Evolutionary conservation across 2,329 filamentous ascomycete species (phyloP).

Genomic region (Metarhizium rileyi): DNA sequence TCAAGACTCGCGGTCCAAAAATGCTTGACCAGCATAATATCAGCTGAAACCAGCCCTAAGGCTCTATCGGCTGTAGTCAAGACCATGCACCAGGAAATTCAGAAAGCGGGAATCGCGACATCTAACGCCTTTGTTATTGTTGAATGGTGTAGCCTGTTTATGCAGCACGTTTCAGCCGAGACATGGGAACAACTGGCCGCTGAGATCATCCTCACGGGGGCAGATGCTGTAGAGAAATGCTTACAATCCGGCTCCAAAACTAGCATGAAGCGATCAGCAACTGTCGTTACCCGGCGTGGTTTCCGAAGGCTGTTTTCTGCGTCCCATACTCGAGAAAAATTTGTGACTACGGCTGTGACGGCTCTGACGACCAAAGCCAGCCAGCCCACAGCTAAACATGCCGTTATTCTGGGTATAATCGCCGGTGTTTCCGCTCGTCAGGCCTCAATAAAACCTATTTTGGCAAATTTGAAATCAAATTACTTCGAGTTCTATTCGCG

Average conservation of each 20-base stretch:
- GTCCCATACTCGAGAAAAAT: constrained; percentile 44
- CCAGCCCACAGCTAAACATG: constrained; percentile 57
- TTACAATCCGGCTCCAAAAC: constrained; percentile 53
- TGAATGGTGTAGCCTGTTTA: constrained; percentile 77
- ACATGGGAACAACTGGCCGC: constrained; percentile 55
- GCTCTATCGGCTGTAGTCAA: constrained; percentile 55
- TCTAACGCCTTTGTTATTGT: constrained; percentile 79
- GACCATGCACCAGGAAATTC: constrained; percentile 60
- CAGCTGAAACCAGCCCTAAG: constrained; percentile 41
- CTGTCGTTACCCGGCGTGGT: constrained; percentile 69
- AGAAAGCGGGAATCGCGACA: constrained; percentile 67
- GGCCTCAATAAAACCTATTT: constrained; percentile 46
- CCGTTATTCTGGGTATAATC: constrained; percentile 72
- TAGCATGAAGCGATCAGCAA: constrained; percentile 61
- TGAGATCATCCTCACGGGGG: constrained; percentile 59
- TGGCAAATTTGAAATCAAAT: constrained; percentile 57
- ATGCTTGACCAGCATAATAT: constrained; percentile 63
- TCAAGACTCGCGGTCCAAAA: constrained; percentile 76
- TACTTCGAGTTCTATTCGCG: constrained; percentile 78
- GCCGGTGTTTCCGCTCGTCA: constrained; percentile 78
- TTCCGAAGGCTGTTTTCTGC: constrained; percentile 63
- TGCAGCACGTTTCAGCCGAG: constrained; percentile 57
- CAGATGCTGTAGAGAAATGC: constrained; percentile 69
- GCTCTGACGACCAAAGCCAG: constrained; percentile 59
- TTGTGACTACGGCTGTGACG: constrained; percentile 52